Conservation (phyloP, 1,284 basidiomycete species). For the Ustilago bromivora region DNA sequence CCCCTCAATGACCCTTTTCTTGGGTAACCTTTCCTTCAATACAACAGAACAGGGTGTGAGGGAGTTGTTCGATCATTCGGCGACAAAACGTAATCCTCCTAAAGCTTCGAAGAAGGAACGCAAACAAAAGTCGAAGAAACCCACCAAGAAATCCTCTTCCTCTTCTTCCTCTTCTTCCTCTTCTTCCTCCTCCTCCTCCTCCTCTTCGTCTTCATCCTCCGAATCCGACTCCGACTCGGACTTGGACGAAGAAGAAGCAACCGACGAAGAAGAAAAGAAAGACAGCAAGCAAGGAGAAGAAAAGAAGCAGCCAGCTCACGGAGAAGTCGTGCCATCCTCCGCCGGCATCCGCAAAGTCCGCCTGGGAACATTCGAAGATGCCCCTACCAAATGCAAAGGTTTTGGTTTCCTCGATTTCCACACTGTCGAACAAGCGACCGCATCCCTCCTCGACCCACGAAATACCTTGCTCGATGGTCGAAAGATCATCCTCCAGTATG, state of each 20-base stretch:
- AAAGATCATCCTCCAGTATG: constrained; percentile 87
- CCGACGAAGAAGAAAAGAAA: constrained; percentile 67
- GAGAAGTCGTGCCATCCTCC: constrained; percentile 23
- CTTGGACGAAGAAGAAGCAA: constrained; percentile 37
- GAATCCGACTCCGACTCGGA: constrained; percentile 32
- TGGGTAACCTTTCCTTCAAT: constrained; percentile 90
- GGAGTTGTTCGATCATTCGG: constrained; percentile 75
- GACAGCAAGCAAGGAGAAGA: constrained; percentile 7
- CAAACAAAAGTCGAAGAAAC: constrained; percentile 5
- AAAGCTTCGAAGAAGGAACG: constrained; percentile 18
- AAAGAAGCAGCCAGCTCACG: background rate
- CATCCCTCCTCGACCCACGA: constrained; percentile 82
- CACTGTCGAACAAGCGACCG: constrained; percentile 81
- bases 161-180: constrained; percentile 12
- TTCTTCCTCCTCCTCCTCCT: constrained; percentile 48
- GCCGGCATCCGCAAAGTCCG: constrained; percentile 87
- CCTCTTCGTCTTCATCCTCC: constrained; percentile 23
- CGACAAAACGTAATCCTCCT: constrained; percentile 40
- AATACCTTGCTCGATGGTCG: constrained; percentile 88
- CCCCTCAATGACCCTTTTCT: constrained; percentile 83
- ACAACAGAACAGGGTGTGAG: constrained; percentile 80
- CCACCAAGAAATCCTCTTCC: constrained; percentile 18
- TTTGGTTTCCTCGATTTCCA: constrained; percentile 90
- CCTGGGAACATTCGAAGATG: constrained; percentile 95
- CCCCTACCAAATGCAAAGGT: constrained; percentile 88